Evolutionary conservation across 2,329 filamentous ascomycete species (phyloP).

Genomic region (Epicoccum nigrum): DNA sequence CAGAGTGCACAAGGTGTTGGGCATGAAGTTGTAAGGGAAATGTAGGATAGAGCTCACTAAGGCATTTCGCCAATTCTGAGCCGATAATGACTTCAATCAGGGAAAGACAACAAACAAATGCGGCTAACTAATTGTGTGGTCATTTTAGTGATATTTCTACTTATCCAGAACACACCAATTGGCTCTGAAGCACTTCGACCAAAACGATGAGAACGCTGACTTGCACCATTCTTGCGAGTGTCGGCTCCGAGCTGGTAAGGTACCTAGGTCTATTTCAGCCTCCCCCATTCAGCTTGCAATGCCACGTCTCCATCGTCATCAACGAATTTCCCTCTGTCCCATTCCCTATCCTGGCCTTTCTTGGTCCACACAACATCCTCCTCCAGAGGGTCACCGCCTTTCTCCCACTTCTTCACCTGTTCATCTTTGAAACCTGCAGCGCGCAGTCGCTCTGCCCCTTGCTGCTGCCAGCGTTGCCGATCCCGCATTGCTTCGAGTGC

Average conservation of each 20-base stretch:
- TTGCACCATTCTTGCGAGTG: too few species aligned
- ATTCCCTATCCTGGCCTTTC: constrained; percentile 69
- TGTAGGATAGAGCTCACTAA: background rate
- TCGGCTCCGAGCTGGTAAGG: too few species aligned
- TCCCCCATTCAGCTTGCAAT: constrained; percentile 57
- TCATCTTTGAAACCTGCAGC: constrained; percentile 79
- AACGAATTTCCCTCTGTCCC: constrained; percentile 69
- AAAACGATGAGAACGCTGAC: too few species aligned
- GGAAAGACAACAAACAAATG: too few species aligned
- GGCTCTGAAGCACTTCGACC: too few species aligned
- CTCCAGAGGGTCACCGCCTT: constrained; percentile 64
- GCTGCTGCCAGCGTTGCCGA: constrained; percentile 76
- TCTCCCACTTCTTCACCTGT: constrained; percentile 75
- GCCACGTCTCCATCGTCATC: constrained; percentile 61
- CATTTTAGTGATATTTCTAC: too few species aligned
- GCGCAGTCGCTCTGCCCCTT: constrained; percentile 76
- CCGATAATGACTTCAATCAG: too few species aligned
- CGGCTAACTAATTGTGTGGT: too few species aligned
- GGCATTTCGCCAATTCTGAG: background rate
- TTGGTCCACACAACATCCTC: constrained; percentile 76
- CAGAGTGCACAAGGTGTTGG: constrained; percentile 85
- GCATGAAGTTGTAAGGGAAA: constrained; percentile 82
- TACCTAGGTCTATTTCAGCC: constrained; percentile 28
- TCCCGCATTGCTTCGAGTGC: constrained; percentile 79
- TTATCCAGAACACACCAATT: too few species aligned